Percentiles rank a stretch among this genome's conserved stretches.
Conservation (phyloP, 1,139 yeast species). For the Nakaseomyces sp. region DNA sequence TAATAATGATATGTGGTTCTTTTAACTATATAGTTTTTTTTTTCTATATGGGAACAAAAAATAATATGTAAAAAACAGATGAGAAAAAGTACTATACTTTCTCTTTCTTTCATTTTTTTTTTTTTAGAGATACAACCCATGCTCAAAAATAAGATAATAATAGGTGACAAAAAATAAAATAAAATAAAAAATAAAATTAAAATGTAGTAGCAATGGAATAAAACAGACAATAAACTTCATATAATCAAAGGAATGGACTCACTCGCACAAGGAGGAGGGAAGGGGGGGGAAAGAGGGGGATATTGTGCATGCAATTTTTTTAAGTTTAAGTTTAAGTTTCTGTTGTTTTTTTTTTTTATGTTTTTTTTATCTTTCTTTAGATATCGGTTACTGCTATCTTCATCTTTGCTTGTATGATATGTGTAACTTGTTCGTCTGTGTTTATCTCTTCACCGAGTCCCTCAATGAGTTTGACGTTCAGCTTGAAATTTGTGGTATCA, state of each 20-base stretch:
- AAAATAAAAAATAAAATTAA: not conserved
- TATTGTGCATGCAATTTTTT: not conserved
- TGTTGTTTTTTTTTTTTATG: not conserved
- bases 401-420: constrained; percentile 30
- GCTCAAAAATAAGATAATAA: too few relatives aligned
- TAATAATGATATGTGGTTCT: too few relatives aligned
- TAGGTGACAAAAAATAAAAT: not conserved
- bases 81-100: too few relatives aligned
- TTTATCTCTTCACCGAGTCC: constrained; percentile 30
- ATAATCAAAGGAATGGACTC: not conserved
- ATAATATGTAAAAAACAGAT: too few relatives aligned
- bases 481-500: constrained; percentile 31
- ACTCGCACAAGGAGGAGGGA: not conserved
- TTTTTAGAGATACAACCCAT: not conserved
- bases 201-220: not conserved
- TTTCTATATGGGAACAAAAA: too few relatives aligned
- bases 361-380: constrained; percentile 7
- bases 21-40: too few relatives aligned
- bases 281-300: not conserved
- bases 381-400: constrained; percentile 31
- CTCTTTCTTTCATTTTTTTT: not conserved
- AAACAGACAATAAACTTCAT: too few relatives aligned
- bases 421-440: constrained; percentile 30
- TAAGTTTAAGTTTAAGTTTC: too few relatives aligned
- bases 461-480: constrained; percentile 28